Conservation (phyloP, 345 rosid species). For the Viola odorata region DNA sequence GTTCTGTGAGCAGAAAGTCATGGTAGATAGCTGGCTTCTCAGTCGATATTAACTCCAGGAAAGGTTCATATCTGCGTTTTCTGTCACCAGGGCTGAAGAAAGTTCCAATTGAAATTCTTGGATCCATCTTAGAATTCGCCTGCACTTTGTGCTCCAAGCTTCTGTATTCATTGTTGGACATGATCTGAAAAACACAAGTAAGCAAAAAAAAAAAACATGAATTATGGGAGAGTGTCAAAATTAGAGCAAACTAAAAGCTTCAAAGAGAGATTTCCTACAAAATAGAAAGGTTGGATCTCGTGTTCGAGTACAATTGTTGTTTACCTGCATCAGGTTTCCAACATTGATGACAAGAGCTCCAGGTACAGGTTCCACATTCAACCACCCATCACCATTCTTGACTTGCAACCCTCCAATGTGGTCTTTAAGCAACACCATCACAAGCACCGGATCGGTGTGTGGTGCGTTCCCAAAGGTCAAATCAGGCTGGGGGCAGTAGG, state of each 20-base stretch:
- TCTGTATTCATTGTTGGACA: not conserved
- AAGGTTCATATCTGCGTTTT: not conserved
- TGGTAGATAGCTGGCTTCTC: not conserved
- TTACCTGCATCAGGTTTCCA: not conserved
- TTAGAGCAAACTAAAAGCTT: not conserved
- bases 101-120: not conserved
- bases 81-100: not conserved
- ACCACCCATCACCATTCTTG: not conserved
- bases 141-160: not conserved
- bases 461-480: not conserved
- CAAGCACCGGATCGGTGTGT: not conserved
- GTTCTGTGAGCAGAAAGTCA: not conserved
- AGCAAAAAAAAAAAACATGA: not conserved
- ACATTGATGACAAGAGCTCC: not conserved
- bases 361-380: not conserved
- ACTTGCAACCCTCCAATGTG: not conserved
- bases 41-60: not conserved
- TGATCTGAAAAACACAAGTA: not conserved
- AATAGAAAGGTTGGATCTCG: not conserved
- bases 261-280: not conserved
- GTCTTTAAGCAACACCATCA: not conserved
- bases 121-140: not conserved
- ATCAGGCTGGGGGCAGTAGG: not conserved
- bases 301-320: not conserved
- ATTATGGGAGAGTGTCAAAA: not conserved